Evolutionary conservation across 2,329 filamentous ascomycete genomes (phyloP), one percentile per base, ranked within the genome.

Genomic region (Pseudocercospora macadamiae): DNA sequence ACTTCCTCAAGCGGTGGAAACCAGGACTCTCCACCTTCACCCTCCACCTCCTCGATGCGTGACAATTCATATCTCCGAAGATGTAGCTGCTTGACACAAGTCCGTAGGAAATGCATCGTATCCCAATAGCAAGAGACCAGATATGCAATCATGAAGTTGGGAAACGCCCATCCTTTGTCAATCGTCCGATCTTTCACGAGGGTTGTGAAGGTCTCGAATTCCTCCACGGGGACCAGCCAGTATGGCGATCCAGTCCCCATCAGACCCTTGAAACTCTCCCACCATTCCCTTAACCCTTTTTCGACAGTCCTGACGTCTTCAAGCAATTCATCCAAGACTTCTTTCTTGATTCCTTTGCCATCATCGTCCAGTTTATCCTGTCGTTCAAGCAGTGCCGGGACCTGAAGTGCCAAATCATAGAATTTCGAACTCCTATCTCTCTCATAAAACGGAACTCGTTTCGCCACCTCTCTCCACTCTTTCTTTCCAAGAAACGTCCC

Each of bases 121-220:
- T 69, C 60, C 71, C 71, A 73, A 54, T 71, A 72, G 16, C 68
- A 60, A n/a, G 59, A 66, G 21, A 66, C 52, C 14, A 73, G 52
- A 36, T 72, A 73, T 8, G 62, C 68, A 21, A 65, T 58, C 37
- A 68, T 59, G 57, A 73, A 73, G 39, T 57, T 65, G 1, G 61
- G 54, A 54, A 73, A 73, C 14, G 55, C 57, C 59, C 63, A 71
- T 7, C 64, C 67, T 21, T 67, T 58, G 3, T 59, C 45, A 21
- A 73, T 59, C 3, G 67, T 68, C 19, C 66, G 64, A 3, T 72
- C 68, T 18, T 48, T 36, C 32, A 64, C 62, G 1, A 68, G 51
- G 18, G 48, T 51, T 25, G 57, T 52, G 51, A 71, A 71, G 0
- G 62, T 61, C 4, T 57, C 36, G 57, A 72, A 73, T 8, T 66